Evolutionary conservation across 306 rosid species (phyloP).

Genomic region (Rosa persica): DNA sequence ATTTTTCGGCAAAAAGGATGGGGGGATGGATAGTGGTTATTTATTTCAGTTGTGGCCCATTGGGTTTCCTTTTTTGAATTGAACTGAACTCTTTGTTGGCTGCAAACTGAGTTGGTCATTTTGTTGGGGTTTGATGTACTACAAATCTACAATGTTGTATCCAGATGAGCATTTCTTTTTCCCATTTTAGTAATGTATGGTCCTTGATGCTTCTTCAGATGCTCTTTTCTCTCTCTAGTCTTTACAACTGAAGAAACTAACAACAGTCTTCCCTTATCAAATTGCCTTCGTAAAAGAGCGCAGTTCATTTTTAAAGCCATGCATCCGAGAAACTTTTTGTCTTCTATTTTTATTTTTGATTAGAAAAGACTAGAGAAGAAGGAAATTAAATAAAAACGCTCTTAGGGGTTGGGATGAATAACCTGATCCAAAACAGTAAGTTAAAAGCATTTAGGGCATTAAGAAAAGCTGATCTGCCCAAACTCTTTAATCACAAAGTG

Average conservation of each 20-base stretch:
- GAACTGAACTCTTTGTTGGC: slow-evolving; percentile 19
- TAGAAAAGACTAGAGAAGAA: too few species aligned
- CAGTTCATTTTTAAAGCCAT: too few species aligned
- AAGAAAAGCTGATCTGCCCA: too few species aligned
- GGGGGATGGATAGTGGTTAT: background rate
- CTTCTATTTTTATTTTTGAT: too few species aligned
- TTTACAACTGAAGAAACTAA: background rate
- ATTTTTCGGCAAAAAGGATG: background rate
- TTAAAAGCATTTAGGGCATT: too few species aligned
- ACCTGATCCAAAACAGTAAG: too few species aligned
- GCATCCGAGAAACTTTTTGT: too few species aligned
- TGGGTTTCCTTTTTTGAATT: background rate
- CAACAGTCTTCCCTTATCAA: too few species aligned
- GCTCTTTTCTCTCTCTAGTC: background rate
- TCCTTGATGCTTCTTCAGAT: background rate
- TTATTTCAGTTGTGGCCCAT: slow-evolving; percentile 17
- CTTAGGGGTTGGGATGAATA: too few species aligned
- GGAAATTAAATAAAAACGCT: too few species aligned
- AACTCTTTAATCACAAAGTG: too few species aligned
- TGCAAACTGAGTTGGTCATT: slow-evolving; percentile 22
- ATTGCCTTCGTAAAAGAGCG: too few species aligned
- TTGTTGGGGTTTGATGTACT: slow-evolving; percentile 18
- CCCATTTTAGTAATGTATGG: background rate
- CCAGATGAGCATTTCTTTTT: background rate
- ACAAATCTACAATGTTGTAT: background rate